Conservation (phyloP, 495 filamentous ascomycete genomes). For the Talaromyces adpressus region DNA sequence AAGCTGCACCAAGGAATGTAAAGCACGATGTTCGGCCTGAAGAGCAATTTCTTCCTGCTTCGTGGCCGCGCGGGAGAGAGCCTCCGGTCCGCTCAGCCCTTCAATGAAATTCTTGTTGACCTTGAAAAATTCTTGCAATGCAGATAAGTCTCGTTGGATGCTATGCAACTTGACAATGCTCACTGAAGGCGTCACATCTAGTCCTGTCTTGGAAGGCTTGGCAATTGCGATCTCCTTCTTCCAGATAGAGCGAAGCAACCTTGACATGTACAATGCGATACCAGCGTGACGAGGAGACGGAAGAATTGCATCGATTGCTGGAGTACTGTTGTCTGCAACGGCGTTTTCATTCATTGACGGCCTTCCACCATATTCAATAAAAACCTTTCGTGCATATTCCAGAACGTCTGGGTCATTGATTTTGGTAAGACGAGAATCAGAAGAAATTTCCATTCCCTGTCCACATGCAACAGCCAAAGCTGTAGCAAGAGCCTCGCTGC, state of each 20-base stretch:
- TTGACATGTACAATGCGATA: conserved; percentile 75
- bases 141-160: conserved; percentile 73
- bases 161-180: conserved; percentile 54
- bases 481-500: conserved; percentile 78
- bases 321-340: conserved; percentile 51
- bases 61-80: conserved; percentile 58
- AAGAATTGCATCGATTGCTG: conserved; percentile 67
- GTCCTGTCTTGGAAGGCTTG: conserved; percentile 49
- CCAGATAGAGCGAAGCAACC: conserved; percentile 83
- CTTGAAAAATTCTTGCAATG: conserved; percentile 72
- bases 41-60: conserved; percentile 84
- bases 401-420: conserved; percentile 76
- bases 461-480: conserved; percentile 95
- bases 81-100: conserved; percentile 79
- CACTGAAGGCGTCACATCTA: conserved; percentile 45
- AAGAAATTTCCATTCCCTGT: conserved; percentile 70
- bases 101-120: conserved; percentile 85
- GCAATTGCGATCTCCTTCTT: conserved; percentile 55
- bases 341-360: conserved; percentile 69
- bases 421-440: conserved; percentile 58
- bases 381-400: conserved; percentile 75
- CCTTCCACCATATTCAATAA: conserved; percentile 83
- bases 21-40: conserved; percentile 87
- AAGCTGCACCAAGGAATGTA: conserved; percentile 75
- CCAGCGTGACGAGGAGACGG: conserved; percentile 87